A percentile compares a stretch with the other conserved stretches of the same genome.
Conservation (phyloP, 495 filamentous ascomycete species). For the Hypoxylon cercidicola region DNA sequence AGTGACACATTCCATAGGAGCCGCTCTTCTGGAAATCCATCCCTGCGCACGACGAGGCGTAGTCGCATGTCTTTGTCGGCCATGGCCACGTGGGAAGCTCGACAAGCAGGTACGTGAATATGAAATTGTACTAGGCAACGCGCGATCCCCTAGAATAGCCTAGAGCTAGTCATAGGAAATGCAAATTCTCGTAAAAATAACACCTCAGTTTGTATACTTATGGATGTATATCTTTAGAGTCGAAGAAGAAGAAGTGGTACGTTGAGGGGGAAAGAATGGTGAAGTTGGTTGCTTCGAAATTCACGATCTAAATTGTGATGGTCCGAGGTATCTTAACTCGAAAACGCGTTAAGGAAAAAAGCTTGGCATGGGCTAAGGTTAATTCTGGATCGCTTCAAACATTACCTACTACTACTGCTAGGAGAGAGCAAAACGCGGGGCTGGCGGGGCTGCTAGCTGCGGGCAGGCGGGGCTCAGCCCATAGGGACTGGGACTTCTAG, state of each 20-base stretch:
- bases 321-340: no score
- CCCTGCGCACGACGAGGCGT: slow-evolving; percentile 81
- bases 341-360: neutral
- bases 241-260: neutral
- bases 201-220: neutral
- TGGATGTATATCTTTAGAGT: neutral
- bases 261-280: neutral
- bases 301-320: slow-evolving; percentile 1
- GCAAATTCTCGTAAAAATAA: neutral
- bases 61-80: slow-evolving; percentile 72
- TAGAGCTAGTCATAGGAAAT: neutral
- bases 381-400: neutral
- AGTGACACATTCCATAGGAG: slow-evolving; percentile 76
- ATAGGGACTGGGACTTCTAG: no score
- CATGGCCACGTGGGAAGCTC: slow-evolving; percentile 26
- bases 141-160: neutral
- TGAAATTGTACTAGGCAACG: neutral
- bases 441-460: no score
- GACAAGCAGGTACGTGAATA: neutral
- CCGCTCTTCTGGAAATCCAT: slow-evolving; percentile 78
- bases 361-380: neutral
- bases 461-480: no score
- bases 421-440: no score
- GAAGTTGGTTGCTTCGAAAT: neutral
- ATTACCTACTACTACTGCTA: no score